Percentiles rank a stretch among this genome's conserved stretches.
These are phyloP conservation scores for Phialophora verrucosa DNA, from an alignment of 2,329 filamentous ascomycete genomes.

Conservation along the genomic window DNA sequence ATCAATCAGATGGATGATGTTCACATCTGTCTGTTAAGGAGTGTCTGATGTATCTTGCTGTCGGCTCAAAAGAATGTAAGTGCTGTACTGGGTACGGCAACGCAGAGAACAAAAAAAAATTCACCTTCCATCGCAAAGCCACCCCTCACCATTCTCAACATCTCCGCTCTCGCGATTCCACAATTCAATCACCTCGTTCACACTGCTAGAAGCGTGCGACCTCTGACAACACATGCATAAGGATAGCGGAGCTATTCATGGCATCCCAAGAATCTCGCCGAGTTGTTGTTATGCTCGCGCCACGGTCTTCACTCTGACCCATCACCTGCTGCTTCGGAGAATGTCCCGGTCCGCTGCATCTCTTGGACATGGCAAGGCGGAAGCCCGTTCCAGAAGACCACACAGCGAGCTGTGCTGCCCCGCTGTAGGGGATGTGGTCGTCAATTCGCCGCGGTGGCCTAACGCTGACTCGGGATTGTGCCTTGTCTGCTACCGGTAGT, in stretches of 20 bases:
- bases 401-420: neutral
- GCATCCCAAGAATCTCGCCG: neutral
- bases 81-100: neutral
- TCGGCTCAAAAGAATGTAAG: neutral
- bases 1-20: neutral
- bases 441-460: neutral
- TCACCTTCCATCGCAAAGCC: neutral
- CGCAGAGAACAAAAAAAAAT: neutral
- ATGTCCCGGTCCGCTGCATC: neutral
- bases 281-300: neutral
- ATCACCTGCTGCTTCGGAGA: conserved; percentile 7
- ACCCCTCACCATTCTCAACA: neutral
- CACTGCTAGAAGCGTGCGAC: conserved; percentile 8
- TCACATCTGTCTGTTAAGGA: neutral
- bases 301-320: neutral
- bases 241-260: conserved; percentile 1
- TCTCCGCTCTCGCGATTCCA: neutral
- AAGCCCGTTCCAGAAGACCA: neutral
- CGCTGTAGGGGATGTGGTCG: neutral
- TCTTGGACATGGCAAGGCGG: neutral
- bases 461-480: conserved; percentile 8
- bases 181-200: neutral
- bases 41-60: neutral
- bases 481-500: conserved; percentile 2
- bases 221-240: neutral